phyloP scores from a whole-genome alignment of 148 eudicot species.

The Diospyros lotus region DNA sequence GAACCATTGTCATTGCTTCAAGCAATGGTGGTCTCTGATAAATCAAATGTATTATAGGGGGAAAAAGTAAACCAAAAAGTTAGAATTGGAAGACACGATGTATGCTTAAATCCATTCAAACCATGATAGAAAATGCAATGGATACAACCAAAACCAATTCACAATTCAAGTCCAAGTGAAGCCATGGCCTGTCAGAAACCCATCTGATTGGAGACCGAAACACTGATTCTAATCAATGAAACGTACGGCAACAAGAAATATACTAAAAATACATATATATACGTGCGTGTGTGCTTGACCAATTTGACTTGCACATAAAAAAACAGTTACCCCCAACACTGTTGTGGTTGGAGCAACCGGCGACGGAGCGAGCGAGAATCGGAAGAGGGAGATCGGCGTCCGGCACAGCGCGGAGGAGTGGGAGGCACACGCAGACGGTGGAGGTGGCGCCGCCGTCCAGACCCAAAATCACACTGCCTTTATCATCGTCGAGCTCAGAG shows the following conservation, averaged over 20 bases:
- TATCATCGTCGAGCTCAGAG: background rate
- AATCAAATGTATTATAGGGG: too few species aligned
- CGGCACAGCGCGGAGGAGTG: conserved; percentile 34
- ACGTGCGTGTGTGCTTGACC: background rate
- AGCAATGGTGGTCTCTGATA: too few species aligned
- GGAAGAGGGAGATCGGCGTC: conserved; percentile 30
- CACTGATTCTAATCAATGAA: background rate
- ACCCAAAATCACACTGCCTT: conserved; percentile 45
- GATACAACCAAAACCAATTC: too few species aligned
- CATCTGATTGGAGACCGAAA: too few species aligned
- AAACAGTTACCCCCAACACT: conserved; percentile 91
- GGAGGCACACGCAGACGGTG: conserved; percentile 67
- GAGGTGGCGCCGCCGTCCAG: conserved; percentile 87
- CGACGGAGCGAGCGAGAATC: conserved; percentile 55
- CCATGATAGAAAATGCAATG: too few species aligned
- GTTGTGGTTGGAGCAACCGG: conserved; percentile 82
- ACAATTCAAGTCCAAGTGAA: too few species aligned
- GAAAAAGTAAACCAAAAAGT: too few species aligned
- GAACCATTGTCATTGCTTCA: too few species aligned
- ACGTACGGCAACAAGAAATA: background rate
- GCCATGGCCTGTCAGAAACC: too few species aligned
- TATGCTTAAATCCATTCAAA: background rate
- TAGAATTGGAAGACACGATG: too few species aligned
- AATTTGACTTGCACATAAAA: too few species aligned
- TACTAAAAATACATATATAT: background rate